phyloP scores from a whole-genome alignment of 495 filamentous ascomycete genomes.

The Immersiella caudata region DNA sequence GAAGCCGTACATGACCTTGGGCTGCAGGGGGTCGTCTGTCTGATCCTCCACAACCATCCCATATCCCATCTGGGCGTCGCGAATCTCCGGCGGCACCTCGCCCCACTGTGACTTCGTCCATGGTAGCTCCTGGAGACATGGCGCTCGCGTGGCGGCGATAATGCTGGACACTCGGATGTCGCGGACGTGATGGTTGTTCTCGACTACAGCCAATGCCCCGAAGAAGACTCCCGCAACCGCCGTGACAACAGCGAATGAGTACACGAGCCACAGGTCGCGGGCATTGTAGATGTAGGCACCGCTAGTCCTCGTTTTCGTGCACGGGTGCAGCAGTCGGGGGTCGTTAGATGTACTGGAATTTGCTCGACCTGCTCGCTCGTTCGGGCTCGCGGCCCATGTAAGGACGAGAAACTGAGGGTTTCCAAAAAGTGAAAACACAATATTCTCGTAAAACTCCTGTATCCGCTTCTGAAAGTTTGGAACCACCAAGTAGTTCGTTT shows the following conservation, averaged over 20 bases:
- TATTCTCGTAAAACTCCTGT: slow-evolving; percentile 33
- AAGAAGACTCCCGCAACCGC: slow-evolving; percentile 26
- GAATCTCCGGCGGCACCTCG: slow-evolving; percentile 31
- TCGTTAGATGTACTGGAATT: slow-evolving; percentile 5
- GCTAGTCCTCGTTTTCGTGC: slow-evolving; percentile 26
- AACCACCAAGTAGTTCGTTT: slow-evolving; percentile 24
- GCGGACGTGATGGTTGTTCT: slow-evolving; percentile 34
- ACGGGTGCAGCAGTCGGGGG: slow-evolving; percentile 28
- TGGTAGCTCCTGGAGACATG: slow-evolving; percentile 31
- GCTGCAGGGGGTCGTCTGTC: neutral
- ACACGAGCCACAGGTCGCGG: slow-evolving; percentile 36
- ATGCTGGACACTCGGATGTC: slow-evolving; percentile 31
- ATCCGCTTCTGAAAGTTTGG: slow-evolving; percentile 23
- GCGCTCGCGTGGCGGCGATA: slow-evolving; percentile 36
- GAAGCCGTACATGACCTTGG: neutral
- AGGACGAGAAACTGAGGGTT: slow-evolving; percentile 35
- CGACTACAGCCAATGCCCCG: slow-evolving; percentile 30
- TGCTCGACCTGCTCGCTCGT: slow-evolving; percentile 18
- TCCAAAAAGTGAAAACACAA: slow-evolving; percentile 33
- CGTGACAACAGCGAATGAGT: slow-evolving; percentile 27
- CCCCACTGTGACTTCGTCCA: slow-evolving; percentile 36
- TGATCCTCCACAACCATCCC: slow-evolving; percentile 26
- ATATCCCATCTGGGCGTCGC: slow-evolving; percentile 27
- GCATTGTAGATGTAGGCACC: slow-evolving; percentile 33
- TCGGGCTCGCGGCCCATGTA: slow-evolving; percentile 29